A percentile compares a stretch with the other conserved stretches of the same genome.
Conservation (phyloP, 129 eudicot species). For the Dittrichia graveolens region DNA sequence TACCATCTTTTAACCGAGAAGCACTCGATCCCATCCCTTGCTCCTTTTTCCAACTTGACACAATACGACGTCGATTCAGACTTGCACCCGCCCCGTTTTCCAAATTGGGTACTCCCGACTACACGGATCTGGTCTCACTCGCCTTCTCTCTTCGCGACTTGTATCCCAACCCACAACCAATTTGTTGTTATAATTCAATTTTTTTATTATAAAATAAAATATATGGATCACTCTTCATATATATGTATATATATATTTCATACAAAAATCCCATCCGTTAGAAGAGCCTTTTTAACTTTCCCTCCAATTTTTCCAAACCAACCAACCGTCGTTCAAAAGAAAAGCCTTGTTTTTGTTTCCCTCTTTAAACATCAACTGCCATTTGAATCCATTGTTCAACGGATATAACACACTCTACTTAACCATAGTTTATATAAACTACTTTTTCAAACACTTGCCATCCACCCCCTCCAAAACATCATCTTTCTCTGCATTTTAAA, state of each 20-base stretch:
- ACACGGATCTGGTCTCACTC: no score
- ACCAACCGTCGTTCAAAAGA: constrained; percentile 33
- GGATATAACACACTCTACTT: constrained; percentile 45
- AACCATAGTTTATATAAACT: constrained; percentile 12
- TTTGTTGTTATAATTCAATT: not conserved
- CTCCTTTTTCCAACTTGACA: constrained; percentile 15
- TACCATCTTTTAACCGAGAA: not conserved
- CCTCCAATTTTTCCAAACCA: constrained; percentile 15
- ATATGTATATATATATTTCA: no score
- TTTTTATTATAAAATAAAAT: not conserved
- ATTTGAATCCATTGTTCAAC: constrained; percentile 50
- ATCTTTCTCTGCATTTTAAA: constrained; percentile 20
- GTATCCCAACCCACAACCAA: no score
- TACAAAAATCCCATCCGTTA: not conserved
- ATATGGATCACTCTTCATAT: not conserved
- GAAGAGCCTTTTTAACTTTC: constrained; percentile 15
- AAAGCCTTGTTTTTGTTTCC: not conserved
- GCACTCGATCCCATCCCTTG: not conserved
- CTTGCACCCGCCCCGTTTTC: not conserved
- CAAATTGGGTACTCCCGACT: no score
- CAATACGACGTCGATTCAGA: constrained; percentile 19
- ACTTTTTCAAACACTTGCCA: constrained; percentile 28
- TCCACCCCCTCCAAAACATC: constrained; percentile 36
- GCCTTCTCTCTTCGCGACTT: no score
- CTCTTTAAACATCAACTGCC: constrained; percentile 41